These are phyloP conservation scores for Wickerhamomyces rabaulensis DNA, from an alignment of 805 yeast species.

Conservation along the genomic window DNA sequence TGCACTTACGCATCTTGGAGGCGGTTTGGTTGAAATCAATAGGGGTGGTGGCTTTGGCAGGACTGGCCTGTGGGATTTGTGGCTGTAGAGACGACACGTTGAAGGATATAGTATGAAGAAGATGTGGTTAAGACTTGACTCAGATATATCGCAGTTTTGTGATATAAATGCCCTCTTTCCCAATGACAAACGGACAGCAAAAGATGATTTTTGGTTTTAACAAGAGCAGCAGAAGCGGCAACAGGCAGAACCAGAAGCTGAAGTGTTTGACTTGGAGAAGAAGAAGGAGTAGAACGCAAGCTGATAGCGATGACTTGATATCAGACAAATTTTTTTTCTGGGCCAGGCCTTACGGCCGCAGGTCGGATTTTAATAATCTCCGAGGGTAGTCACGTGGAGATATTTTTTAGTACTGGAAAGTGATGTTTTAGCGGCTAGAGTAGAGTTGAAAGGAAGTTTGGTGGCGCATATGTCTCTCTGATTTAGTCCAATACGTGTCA, in stretches of 20 bases:
- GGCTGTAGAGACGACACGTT: slow-evolving; percentile 5
- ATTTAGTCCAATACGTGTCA: too few relatives aligned
- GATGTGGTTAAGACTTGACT: background rate
- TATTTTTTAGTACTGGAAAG: too few relatives aligned
- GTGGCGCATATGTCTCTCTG: too few relatives aligned
- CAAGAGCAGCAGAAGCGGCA: too few relatives aligned
- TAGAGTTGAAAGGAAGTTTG: too few relatives aligned
- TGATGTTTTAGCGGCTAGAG: too few relatives aligned
- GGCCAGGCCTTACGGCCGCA: background rate
- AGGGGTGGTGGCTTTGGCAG: slow-evolving; percentile 1
- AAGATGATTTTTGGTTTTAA: too few relatives aligned
- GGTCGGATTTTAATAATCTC: too few relatives aligned
- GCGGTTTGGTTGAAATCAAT: background rate
- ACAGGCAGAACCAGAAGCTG: background rate
- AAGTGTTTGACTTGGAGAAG: background rate
- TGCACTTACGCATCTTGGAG: slow-evolving; percentile 83
- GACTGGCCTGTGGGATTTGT: slow-evolving; percentile 4
- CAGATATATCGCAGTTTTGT: background rate
- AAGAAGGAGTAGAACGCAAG: background rate
- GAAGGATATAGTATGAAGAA: background rate
- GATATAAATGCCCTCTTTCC: background rate
- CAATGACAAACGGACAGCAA: background rate
- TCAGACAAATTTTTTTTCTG: slow-evolving; percentile 1
- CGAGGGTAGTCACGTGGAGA: background rate
- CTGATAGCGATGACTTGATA: background rate